phyloP scores from a whole-genome alignment of 495 filamentous ascomycete species.

The Penicillium angulare region DNA sequence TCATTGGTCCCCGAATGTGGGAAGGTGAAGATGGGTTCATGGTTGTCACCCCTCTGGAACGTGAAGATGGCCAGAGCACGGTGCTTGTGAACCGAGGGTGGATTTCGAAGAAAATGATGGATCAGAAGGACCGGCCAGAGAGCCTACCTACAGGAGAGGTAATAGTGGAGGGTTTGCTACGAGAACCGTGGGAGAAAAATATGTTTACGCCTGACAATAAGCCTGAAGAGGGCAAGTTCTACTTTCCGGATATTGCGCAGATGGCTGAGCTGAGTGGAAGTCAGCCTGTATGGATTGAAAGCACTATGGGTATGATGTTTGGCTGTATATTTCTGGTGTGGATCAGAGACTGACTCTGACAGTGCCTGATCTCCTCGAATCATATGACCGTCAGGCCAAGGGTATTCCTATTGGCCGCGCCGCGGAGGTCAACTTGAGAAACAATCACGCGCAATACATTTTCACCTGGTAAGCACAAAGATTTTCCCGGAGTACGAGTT shows the following conservation, averaged over 20 bases:
- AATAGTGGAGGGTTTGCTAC: constrained; percentile 75
- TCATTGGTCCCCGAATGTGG: constrained; percentile 83
- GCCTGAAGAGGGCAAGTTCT: constrained; percentile 79
- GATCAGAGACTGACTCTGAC: constrained; percentile 16
- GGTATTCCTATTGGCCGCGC: constrained; percentile 93
- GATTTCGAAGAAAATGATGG: constrained; percentile 69
- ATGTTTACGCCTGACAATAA: constrained; percentile 91
- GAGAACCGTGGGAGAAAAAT: constrained; percentile 94
- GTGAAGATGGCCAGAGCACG: constrained; percentile 59
- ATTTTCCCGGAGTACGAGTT: background rate
- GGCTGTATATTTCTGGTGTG: background rate
- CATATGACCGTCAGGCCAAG: constrained; percentile 66
- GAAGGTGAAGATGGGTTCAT: constrained; percentile 89
- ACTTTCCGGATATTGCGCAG: constrained; percentile 89
- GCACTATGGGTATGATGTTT: constrained; percentile 75
- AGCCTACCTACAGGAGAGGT: constrained; percentile 66
- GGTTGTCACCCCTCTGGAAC: constrained; percentile 87
- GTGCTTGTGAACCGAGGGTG: constrained; percentile 88
- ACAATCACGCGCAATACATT: constrained; percentile 97
- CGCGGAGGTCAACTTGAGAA: constrained; percentile 88
- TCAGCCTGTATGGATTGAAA: constrained; percentile 91
- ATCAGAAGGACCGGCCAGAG: constrained; percentile 58
- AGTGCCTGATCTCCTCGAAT: constrained; percentile 75
- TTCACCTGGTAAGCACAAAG: constrained; percentile 80
- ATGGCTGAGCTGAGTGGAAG: constrained; percentile 87